Evolutionary conservation across 2,329 filamentous ascomycete genomes (phyloP), one percentile per base, ranked within the genome.

Genomic region (Exserohilum rostratum): DNA sequence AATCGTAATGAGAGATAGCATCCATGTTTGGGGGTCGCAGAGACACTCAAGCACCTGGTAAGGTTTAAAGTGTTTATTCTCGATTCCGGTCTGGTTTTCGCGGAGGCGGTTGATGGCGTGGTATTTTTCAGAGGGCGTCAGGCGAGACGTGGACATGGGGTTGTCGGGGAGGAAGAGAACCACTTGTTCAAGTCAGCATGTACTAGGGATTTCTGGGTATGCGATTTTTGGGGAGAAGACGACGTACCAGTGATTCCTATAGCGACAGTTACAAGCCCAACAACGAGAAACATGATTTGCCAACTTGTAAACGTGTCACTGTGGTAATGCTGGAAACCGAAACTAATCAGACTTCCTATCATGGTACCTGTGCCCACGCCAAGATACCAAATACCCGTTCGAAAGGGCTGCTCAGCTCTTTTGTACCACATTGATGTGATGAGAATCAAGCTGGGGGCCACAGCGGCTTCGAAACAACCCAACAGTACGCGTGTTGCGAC

Each of bases 351-450:
- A 0, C 84, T 84, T 42, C 85, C 85, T 0, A 85, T 78, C 0
- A 85, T 83, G 30, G 86, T 84, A 0, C 85, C 65, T 1, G 46
- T 56, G 1, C 66, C 51, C 11, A 31, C 20, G 1, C 82, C 84
- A 0, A 80, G 79, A 51, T 68, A 70, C 65, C 65, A 68, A 33
- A 67, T 60, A 5, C 64, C 65, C 1, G 64, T 85, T 0, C 85
- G 77, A 2, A 84, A 77, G 0, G 86, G 85, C 62, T 89, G 86
- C 62, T 89, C 83, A 3, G 79, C 77, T 9, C 85, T 78, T 1
- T 85, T 87, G 61, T 87, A 85, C 81, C 85, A 89, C 85, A 87
- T 87, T 4, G 80, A 80, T 0, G 85, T 88, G 31, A 88, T 84
- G 1, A 89, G 71, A 78, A 88, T 86, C 55, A 88, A 86, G 0